Conservation (phyloP, 2,329 filamentous ascomycete species). For the Fusarium albidum region DNA sequence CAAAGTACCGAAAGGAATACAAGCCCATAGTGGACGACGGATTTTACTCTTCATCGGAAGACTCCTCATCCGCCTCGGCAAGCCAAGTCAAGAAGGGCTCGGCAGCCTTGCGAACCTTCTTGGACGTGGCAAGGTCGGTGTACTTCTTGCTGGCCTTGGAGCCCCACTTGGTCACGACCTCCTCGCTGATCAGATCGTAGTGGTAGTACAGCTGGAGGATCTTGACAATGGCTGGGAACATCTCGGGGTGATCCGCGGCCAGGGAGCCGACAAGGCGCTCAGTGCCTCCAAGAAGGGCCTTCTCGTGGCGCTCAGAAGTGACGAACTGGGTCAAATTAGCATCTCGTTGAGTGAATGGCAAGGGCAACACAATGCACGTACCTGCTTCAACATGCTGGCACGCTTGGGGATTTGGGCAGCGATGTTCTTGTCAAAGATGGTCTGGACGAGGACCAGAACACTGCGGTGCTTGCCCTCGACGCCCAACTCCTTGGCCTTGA, state of each 20-base stretch:
- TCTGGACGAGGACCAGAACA: conserved; percentile 89
- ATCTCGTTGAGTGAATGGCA: background rate
- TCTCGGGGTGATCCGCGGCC: conserved; percentile 79
- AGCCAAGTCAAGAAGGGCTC: conserved; percentile 96
- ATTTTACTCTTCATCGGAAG: conserved; percentile 62
- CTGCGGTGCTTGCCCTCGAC: conserved; percentile 96
- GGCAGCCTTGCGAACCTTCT: conserved; percentile 94
- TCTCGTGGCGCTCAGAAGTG: conserved; percentile 92
- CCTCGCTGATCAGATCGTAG: conserved; percentile 87
- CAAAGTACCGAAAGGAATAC: conserved; percentile 3
- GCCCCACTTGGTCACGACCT: conserved; percentile 90
- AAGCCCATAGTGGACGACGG: background rate
- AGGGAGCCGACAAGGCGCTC: conserved; percentile 84
- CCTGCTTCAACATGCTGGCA: conserved; percentile 87
- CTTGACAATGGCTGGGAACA: conserved; percentile 79
- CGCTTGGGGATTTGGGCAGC: conserved; percentile 86
- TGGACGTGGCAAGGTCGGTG: conserved; percentile 85
- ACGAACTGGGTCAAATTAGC: conserved; percentile 67
- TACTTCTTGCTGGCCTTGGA: conserved; percentile 98
- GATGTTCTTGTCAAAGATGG: conserved; percentile 91
- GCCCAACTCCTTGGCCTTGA: conserved; percentile 96
- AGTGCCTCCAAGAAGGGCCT: conserved; percentile 92
- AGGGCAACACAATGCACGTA: conserved; percentile 48
- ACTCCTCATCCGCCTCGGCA: conserved; percentile 78
- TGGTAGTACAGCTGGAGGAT: conserved; percentile 92